These are phyloP conservation scores for Aquilaria yunnanensis DNA, from an alignment of 345 rosid genomes.

Conservation along the genomic window DNA sequence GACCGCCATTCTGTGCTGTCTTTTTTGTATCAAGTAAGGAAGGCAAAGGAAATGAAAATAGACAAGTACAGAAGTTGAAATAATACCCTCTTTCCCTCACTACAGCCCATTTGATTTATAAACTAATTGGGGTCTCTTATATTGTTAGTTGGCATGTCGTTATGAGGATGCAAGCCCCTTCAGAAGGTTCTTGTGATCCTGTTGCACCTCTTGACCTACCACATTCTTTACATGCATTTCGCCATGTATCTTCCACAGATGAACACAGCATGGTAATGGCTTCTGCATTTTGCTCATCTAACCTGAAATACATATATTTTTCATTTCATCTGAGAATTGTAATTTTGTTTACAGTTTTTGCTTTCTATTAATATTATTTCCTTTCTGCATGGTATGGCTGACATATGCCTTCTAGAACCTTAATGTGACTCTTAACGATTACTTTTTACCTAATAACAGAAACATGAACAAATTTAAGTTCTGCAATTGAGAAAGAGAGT, in stretches of 20 bases:
- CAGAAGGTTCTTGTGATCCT: slow-evolving; percentile 77
- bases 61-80: slow-evolving; percentile 51
- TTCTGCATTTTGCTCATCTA: slow-evolving; percentile 4
- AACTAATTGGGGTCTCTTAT: slow-evolving; percentile 1
- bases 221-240: slow-evolving; percentile 85
- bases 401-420: too few relatives aligned
- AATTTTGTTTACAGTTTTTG: too few relatives aligned
- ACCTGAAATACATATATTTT: not conserved
- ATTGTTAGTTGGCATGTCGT: slow-evolving; percentile 80
- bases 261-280: slow-evolving; percentile 50
- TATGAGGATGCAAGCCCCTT: slow-evolving; percentile 80
- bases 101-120: not conserved
- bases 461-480: too few relatives aligned
- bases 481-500: too few relatives aligned
- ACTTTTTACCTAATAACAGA: too few relatives aligned
- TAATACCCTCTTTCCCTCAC: slow-evolving; percentile 2
- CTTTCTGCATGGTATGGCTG: too few relatives aligned
- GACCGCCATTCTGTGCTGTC: slow-evolving; percentile 49
- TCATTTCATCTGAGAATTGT: not conserved
- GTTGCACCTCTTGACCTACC: slow-evolving; percentile 90
- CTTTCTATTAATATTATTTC: too few relatives aligned
- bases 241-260: slow-evolving; percentile 67
- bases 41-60: slow-evolving; percentile 84
- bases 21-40: slow-evolving; percentile 50
- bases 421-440: too few relatives aligned